Evolutionary conservation across 352 stramenopile genomes (phyloP), one percentile per base, ranked within the genome.

Genomic region (Phytopythium mirpurense): DNA sequence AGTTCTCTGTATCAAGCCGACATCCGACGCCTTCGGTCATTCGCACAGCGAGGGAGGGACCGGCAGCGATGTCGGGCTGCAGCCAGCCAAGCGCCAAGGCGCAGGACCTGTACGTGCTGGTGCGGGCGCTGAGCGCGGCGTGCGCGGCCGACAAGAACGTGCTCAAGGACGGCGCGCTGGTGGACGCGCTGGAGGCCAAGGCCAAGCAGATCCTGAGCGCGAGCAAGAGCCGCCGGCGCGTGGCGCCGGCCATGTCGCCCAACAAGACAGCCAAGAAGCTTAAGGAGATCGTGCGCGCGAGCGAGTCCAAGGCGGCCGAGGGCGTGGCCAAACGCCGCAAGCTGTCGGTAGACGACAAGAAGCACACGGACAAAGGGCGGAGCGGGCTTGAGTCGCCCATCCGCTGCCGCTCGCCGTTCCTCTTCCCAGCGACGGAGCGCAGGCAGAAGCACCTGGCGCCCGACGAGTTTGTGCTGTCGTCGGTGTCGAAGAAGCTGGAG

Each of bases 121-220:
- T 90, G 54, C 66, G 62, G 19, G 67, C 73, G 35, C 70, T 90
- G 19, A 88, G 77, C 56, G 58, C 50, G 52, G 80, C 80, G 21
- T 90, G 80, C 45, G 65, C 68, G 49, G 51, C 62, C 24, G 78
- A 90, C 63, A 35, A 44, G 24, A 88, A 88, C 29, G 73, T 88
- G 56, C 71, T 90, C 16, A 83, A 84, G 54, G 80, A 90, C 56
- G 56, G 60, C 26, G 64, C 73, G 56, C 69, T 90, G 19, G 78
- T 90, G 56, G 80, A 90, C 59, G 50, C 54, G 29, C 55, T 90
- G 32, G 80, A 90, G 62, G 62, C 59, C 11, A 63, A 69, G 32
- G 80, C 77, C 18, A 74, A 72, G 41, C 56, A 74, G 56, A 88
- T 90, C 26, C 59, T 81, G 49, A 65, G 65, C 11, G 51, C 70